These are phyloP conservation scores for Solanum piurae DNA, from an alignment of 257 asterid species.

Conservation along the genomic window DNA sequence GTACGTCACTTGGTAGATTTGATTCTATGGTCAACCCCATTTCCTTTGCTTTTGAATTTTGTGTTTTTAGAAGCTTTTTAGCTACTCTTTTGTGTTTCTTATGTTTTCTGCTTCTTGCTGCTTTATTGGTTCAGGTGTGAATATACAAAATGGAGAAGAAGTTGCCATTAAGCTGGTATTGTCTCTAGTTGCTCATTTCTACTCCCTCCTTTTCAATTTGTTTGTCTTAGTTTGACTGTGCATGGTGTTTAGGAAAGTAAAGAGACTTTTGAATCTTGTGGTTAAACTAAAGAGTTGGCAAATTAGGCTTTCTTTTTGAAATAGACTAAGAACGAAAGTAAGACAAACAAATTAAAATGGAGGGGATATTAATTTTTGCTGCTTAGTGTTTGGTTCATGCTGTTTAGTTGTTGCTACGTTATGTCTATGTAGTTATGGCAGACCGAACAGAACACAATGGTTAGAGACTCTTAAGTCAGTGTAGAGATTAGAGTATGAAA, in stretches of 20 bases:
- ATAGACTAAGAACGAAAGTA: not conserved
- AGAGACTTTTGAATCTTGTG: not conserved
- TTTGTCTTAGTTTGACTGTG: not conserved
- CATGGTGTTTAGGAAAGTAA: not conserved
- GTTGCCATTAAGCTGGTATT: slow-evolving; percentile 83
- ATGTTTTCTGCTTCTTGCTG: not conserved
- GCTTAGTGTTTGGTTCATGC: not conserved
- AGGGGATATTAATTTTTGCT: not conserved
- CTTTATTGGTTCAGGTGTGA: slow-evolving; percentile 47
- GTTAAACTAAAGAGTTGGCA: not conserved
- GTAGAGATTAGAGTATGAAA: not conserved
- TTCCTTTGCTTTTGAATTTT: not conserved
- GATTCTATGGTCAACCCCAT: not conserved
- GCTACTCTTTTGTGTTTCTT: not conserved
- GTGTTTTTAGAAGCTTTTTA: not conserved
- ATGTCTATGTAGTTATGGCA: not conserved
- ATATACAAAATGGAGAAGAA: slow-evolving; percentile 87
- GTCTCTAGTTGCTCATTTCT: not conserved
- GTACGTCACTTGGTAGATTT: slow-evolving; percentile 19
- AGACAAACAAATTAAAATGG: not conserved
- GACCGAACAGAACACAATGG: not conserved
- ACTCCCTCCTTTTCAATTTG: not conserved
- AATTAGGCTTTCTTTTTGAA: not conserved
- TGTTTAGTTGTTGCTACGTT: not conserved
- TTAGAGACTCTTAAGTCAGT: not conserved